These are phyloP conservation scores for Euphorbia schlechtendalii DNA, from an alignment of 441 rosid genomes.

Conservation along the genomic window DNA sequence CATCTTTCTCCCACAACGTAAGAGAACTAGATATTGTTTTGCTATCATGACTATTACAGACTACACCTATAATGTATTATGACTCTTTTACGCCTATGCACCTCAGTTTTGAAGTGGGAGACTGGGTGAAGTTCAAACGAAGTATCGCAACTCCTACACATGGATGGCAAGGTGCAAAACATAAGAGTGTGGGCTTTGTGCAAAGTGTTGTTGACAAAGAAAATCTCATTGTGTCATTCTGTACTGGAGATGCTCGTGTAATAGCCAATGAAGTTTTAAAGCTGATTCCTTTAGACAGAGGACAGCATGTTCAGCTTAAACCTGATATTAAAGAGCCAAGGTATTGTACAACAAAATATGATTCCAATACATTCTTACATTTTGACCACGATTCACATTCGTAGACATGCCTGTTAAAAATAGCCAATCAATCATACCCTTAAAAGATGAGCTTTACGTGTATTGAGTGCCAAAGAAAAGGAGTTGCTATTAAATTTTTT, in stretches of 20 bases:
- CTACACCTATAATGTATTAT: conserved; percentile 4
- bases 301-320: conserved; percentile 91
- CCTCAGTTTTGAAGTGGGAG: conserved; percentile 83
- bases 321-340: conserved; percentile 84
- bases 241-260: conserved; percentile 88
- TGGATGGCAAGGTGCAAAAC: conserved; percentile 98
- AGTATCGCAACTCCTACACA: conserved; percentile 60
- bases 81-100: conserved; percentile 11
- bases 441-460: not conserved
- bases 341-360: conserved; percentile 34
- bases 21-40: conserved; percentile 28
- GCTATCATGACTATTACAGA: conserved; percentile 11
- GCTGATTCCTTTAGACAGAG: conserved; percentile 93
- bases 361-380: not conserved
- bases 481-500: not conserved
- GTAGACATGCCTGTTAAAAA: conserved; percentile 3
- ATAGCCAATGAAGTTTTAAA: conserved; percentile 78
- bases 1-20: conserved; percentile 88
- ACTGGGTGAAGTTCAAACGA: conserved; percentile 97
- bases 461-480: not conserved
- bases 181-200: conserved; percentile 97
- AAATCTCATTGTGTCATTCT: conserved; percentile 75
- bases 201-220: conserved; percentile 75
- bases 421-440: not conserved
- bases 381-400: conserved; percentile 1